These are phyloP conservation scores for Coelastrella sp. DNA, from an alignment of 139 green algal species.

Conservation along the genomic window DNA sequence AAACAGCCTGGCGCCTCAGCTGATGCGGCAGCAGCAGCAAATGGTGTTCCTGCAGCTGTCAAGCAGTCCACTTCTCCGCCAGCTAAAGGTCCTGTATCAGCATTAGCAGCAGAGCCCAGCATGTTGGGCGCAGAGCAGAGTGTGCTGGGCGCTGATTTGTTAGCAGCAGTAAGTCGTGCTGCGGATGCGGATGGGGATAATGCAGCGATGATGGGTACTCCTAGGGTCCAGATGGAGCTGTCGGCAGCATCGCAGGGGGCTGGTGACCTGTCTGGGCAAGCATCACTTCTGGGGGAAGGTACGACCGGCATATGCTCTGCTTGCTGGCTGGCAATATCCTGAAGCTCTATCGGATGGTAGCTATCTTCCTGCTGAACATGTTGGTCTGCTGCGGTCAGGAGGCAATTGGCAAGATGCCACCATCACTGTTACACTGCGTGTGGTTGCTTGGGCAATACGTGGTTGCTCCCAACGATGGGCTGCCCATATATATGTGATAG, in stretches of 20 bases:
- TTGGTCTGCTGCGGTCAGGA: too few relatives aligned
- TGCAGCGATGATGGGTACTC: not conserved
- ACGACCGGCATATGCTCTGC: not conserved
- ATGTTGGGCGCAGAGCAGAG: conserved; percentile 18
- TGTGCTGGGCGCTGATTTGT: not conserved
- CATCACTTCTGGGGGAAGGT: conserved; percentile 40
- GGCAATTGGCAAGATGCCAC: too few relatives aligned
- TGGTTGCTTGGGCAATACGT: too few relatives aligned
- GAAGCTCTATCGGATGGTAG: too few relatives aligned
- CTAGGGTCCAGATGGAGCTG: conserved; percentile 18
- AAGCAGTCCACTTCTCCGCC: conserved; percentile 2
- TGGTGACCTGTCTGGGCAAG: not conserved
- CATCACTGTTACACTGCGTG: too few relatives aligned
- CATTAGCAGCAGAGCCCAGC: not conserved
- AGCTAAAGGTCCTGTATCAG: not conserved
- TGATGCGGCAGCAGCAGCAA: not conserved
- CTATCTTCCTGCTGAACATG: too few relatives aligned
- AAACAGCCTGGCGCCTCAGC: conserved; percentile 32
- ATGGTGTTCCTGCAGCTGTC: not conserved
- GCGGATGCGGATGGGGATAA: not conserved
- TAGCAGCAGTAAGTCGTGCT: not conserved
- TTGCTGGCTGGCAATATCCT: too few relatives aligned
- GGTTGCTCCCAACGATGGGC: too few relatives aligned
- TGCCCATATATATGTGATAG: too few relatives aligned
- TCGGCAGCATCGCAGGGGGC: not conserved